Evolutionary conservation across 106 monocot genomes (phyloP).

Genomic region (Dendrobium officinale): DNA sequence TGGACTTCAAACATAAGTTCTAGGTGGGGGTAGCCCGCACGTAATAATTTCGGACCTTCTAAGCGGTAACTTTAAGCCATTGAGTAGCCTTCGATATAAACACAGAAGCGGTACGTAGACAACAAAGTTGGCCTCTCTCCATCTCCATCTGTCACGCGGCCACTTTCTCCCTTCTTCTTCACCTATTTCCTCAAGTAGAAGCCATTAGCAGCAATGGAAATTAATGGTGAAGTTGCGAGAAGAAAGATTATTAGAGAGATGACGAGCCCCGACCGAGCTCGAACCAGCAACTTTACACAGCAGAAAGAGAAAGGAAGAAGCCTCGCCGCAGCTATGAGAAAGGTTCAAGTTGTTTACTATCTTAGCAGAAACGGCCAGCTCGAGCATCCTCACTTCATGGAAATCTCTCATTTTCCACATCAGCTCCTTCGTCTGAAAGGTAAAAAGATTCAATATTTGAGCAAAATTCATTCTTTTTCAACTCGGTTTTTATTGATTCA

Average conservation of each 20-base stretch:
- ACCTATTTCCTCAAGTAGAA: background rate
- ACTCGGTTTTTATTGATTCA: too few relatives aligned
- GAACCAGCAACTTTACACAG: background rate
- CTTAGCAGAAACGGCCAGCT: conserved; percentile 87
- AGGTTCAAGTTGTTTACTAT: conserved; percentile 75
- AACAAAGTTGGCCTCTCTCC: too few relatives aligned
- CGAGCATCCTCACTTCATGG: conserved; percentile 94
- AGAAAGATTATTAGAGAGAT: conserved; percentile 26
- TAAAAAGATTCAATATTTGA: too few relatives aligned
- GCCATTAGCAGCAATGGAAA: conserved; percentile 10
- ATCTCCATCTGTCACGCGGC: too few relatives aligned
- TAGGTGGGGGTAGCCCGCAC: too few relatives aligned
- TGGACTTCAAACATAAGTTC: too few relatives aligned
- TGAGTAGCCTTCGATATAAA: too few relatives aligned
- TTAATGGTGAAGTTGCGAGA: conserved; percentile 13
- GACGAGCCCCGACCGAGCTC: conserved; percentile 38
- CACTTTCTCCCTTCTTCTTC: background rate
- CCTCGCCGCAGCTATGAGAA: conserved; percentile 15
- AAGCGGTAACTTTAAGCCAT: too few relatives aligned
- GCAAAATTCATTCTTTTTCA: too few relatives aligned
- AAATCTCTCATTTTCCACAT: conserved; percentile 55
- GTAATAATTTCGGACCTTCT: too few relatives aligned
- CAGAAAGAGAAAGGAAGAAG: conserved; percentile 4
- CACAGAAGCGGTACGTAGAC: too few relatives aligned
- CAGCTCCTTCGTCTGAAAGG: conserved; percentile 57